Evolutionary conservation across 805 yeast species (phyloP), one percentile per base, ranked within the genome.

Genomic region (Henningerozyma blattae): DNA sequence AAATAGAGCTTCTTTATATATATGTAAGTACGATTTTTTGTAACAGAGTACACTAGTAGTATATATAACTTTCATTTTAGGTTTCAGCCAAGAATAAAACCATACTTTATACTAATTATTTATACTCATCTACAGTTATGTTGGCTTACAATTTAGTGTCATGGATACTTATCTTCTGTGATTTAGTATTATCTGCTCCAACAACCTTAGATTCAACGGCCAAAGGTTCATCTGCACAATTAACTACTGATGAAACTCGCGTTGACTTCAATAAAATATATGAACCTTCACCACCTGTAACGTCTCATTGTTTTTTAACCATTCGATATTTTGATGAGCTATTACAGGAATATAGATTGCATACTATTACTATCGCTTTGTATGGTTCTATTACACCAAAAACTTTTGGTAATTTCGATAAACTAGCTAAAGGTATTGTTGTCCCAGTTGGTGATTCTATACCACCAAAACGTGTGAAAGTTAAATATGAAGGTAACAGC

Each of bases 371-470:
- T 9, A 48, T 81, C 14, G 87, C 78, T 0, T 48, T 81, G 34
- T 81, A 75, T 53, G 85, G 85, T 2, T 62, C 72, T 0, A 67
- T 70, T 7, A 80, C 65, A 3, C 89, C 89, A 15, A 62, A 62
- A 43, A 75, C 86, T 3, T 78, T 64, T 4, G 59, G 61, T 36
- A 78, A 78, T 60, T 78, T 78, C 50, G 65, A 64, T 30, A 60
- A 59, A 27, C 48, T 77, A 28, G 64, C 78, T 13, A 50, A 51
- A n/a, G 67, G 55, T 61, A 67, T 34, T 60, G 50, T 33, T 51
- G 65, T 55, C 10, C 4, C 36, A 41, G 17, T 47, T 41, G 7
- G 35, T 49, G 16, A 62, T 22, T 24, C 15, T n/a, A 24, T 14
- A 16, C 19, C 10, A 9, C 9, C 16, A 10, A 3, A 22, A 15